phyloP scores from a whole-genome alignment of 768 basidiomycete species.

The Russula ochroleuca region DNA sequence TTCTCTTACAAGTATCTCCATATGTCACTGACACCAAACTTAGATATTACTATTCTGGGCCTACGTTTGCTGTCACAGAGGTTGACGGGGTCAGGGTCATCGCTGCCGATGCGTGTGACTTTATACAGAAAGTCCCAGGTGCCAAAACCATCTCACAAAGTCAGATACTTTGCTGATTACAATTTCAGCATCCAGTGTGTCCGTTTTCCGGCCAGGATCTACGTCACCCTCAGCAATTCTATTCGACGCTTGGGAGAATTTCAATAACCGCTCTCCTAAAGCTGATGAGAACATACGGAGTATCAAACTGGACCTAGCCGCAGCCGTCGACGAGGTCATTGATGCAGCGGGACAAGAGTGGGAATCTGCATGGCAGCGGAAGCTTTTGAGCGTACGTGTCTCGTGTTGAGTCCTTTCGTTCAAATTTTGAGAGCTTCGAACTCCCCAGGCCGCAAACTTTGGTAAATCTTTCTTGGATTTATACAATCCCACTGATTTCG shows the following conservation, averaged over 20 bases:
- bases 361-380: conserved; percentile 86
- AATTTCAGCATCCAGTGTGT: conserved; percentile 62
- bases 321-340: conserved; percentile 87
- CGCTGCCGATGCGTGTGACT: conserved; percentile 73
- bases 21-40: conserved; percentile 17
- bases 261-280: conserved; percentile 77
- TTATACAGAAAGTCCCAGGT: conserved; percentile 94
- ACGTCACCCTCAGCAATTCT: conserved; percentile 87
- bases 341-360: conserved; percentile 92
- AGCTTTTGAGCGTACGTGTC: conserved; percentile 66
- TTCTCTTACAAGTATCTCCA: conserved; percentile 11
- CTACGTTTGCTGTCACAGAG: conserved; percentile 78
- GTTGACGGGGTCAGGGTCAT: conserved; percentile 86
- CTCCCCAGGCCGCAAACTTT: conserved; percentile 84
- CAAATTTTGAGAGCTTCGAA: conserved; percentile 1
- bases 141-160: not conserved
- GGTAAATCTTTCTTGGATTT: conserved; percentile 91
- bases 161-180: conserved; percentile 4
- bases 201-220: conserved; percentile 90
- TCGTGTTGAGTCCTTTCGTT: not conserved
- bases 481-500: conserved; percentile 88
- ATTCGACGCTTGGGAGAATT: conserved; percentile 89
- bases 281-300: conserved; percentile 89
- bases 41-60: conserved; percentile 71
- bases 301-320: conserved; percentile 79